phyloP scores from a whole-genome alignment of 208 protist genomes.

The Leishmania turanica region DNA sequence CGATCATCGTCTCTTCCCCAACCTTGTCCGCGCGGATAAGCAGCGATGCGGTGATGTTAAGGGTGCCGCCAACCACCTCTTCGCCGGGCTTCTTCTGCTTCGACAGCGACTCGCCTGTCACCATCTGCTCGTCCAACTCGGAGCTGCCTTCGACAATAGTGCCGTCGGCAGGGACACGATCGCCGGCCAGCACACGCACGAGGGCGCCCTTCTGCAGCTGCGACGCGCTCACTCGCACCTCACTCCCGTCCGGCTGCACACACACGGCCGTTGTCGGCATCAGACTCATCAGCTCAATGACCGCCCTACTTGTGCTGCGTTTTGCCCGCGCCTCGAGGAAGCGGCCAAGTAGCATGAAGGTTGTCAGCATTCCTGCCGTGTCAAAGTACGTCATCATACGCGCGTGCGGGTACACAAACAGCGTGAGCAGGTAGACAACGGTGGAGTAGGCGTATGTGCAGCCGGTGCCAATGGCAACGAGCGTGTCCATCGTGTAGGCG shows the following conservation, averaged over 20 bases:
- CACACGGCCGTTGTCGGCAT: conserved; percentile 46
- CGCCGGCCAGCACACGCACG: conserved; percentile 88
- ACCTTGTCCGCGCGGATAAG: conserved; percentile 72
- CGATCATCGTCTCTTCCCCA: conserved; percentile 87
- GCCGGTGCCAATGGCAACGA: conserved; percentile 82
- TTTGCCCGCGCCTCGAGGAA: conserved; percentile 96
- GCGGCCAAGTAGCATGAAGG: conserved; percentile 96
- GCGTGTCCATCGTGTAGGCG: conserved; percentile 89
- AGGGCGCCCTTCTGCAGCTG: conserved; percentile 49
- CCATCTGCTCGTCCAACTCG: conserved; percentile 94
- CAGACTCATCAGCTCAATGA: conserved; percentile 89
- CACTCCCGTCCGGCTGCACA: conserved; percentile 27
- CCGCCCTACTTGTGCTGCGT: conserved; percentile 86
- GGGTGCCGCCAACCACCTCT: conserved; percentile 77
- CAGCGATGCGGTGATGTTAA: conserved; percentile 71
- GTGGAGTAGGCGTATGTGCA: conserved; percentile 79
- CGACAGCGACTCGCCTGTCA: conserved; percentile 94
- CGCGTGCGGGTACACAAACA: conserved; percentile 20
- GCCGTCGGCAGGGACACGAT: conserved; percentile 94
- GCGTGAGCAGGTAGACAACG: conserved; percentile 41
- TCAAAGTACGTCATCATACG: conserved; percentile 93
- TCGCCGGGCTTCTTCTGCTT: conserved; percentile 55
- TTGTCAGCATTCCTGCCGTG: conserved; percentile 93
- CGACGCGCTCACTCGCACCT: conserved; percentile 42
- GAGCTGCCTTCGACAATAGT: conserved; percentile 74